Percentiles rank a stretch among this genome's conserved stretches.
Evolutionary conservation across 2,329 filamentous ascomycete genomes (phyloP).

Genomic region (Aspergillus carbonarius): DNA sequence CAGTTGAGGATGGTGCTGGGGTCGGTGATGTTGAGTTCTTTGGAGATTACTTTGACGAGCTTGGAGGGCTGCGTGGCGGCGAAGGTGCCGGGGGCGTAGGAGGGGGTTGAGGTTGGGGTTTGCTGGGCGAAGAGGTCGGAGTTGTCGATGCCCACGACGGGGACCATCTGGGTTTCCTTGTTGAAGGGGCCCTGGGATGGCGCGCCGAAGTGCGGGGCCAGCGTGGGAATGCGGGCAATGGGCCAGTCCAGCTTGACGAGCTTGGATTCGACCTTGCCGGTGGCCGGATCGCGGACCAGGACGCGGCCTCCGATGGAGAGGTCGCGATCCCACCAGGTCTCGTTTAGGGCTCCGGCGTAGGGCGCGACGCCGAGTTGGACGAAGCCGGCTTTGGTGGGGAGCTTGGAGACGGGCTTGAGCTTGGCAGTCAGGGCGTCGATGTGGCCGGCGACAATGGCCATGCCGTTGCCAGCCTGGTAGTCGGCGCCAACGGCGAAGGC

Average conservation of each 20-base stretch:
- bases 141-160: conserved; percentile 86
- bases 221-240: conserved; percentile 84
- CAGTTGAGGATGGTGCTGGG: conserved; percentile 82
- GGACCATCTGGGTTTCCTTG: conserved; percentile 88
- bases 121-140: conserved; percentile 51
- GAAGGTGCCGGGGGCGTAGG: conserved; percentile 64
- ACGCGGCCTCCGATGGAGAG: conserved; percentile 87
- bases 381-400: conserved; percentile 82
- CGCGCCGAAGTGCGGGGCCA: conserved; percentile 90
- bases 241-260: conserved; percentile 93
- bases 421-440: conserved; percentile 89
- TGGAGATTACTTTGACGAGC: conserved; percentile 78
- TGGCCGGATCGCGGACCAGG: conserved; percentile 69
- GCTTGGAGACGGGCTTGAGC: conserved; percentile 84
- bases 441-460: conserved; percentile 86
- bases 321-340: conserved; percentile 97
- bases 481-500: conserved; percentile 79
- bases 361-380: conserved; percentile 87
- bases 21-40: conserved; percentile 71
- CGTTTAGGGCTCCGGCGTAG: conserved; percentile 83
- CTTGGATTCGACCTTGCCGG: conserved; percentile 74
- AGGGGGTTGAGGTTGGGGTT: conserved; percentile 15
- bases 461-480: conserved; percentile 81
- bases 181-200: conserved; percentile 68
- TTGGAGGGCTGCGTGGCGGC: conserved; percentile 78